Evolutionary conservation across 148 eudicot genomes (phyloP), one percentile per base, ranked within the genome.

Genomic region (Suaeda aralocaspica): DNA sequence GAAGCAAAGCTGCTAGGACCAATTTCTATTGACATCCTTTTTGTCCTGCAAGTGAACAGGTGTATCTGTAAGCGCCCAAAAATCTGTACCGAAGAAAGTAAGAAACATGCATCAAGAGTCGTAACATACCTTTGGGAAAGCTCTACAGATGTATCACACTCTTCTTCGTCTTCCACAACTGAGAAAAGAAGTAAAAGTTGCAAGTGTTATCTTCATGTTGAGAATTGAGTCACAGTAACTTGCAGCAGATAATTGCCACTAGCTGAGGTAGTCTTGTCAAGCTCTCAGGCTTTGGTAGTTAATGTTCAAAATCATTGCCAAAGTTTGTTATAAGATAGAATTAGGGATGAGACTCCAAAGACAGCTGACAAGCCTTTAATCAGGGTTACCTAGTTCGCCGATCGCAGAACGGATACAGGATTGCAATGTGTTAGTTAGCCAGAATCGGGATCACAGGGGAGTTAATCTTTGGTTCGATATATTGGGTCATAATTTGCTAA

Each of bases 1-100:
- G 96, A 84, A 50, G 88, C 89, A 60, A 70, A 80, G 79, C 84
- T 83, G 80, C 89, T 85, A 24, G 95, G 92, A 70, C 87, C 98
- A 46, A 85, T 80, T 81, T 92, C 96, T 34, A 88, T 81, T 49
- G 93, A 82, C 91, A 85, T 80, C 68, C 98, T 81, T 72, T 92
- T 90, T 11, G 91, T 78, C 82, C 96, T 92, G 89, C 72, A 79
- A 76, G 26, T 26, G 19, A 46, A 73, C 29, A 12, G n/a, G n/a
- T 11, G 26, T 28, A 60, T 19, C 42, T 16, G 18, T 70, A 21
- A 70, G 70, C 53, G 65, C 22, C 14, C 21, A 28, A 56, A 36
- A 29, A 65, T 55, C 2, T 14, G 44, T 48, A 33, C 63, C 30
- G 14, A 46, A 45, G 69, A 19, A n/a, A 13, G 55, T 19, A 9